phyloP scores from a whole-genome alignment of 2,329 filamentous ascomycete genomes.

The Leptographium galeiforme region DNA sequence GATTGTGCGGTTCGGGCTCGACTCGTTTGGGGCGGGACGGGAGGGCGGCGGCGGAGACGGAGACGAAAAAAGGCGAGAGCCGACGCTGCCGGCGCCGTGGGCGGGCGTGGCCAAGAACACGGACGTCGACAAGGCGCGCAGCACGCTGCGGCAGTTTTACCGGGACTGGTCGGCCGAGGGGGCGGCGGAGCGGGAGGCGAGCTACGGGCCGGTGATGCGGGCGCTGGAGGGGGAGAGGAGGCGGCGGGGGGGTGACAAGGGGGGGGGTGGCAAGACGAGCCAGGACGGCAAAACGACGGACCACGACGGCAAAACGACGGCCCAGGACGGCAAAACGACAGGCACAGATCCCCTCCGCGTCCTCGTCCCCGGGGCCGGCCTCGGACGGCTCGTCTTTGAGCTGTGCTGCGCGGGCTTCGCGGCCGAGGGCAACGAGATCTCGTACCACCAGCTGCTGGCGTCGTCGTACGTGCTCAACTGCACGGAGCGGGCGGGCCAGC shows the following conservation, averaged over 20 bases:
- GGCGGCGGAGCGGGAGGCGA: constrained; percentile 56
- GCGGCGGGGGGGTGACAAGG: constrained; percentile 12
- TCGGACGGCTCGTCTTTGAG: constrained; percentile 83
- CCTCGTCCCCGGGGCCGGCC: constrained; percentile 77
- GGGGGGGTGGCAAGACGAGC: constrained; percentile 4
- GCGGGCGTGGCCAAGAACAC: constrained; percentile 51
- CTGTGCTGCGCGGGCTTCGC: constrained; percentile 59
- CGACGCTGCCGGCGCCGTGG: constrained; percentile 48
- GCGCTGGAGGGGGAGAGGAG: constrained; percentile 42
- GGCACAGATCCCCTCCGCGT: constrained; percentile 37
- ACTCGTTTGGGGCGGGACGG: constrained; percentile 44
- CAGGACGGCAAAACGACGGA: no score
- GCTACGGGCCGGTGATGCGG: constrained; percentile 59
- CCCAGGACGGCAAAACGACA: no score
- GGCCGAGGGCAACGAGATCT: constrained; percentile 87
- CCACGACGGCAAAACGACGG: no score
- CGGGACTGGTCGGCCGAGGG: constrained; percentile 87
- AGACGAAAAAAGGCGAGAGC: constrained; percentile 16
- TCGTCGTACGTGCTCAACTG: constrained; percentile 65
- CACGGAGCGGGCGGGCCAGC: constrained; percentile 44
- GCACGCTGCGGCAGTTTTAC: constrained; percentile 86
- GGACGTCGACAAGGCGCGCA: constrained; percentile 83
- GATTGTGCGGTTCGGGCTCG: constrained; percentile 58
- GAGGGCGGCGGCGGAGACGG: constrained; percentile 13
- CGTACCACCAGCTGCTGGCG: constrained; percentile 88